A percentile compares a stretch with the other conserved stretches of the same genome.
These are phyloP conservation scores for Cyclotella atomus DNA, from an alignment of 108 stramenopile genomes.

Conservation along the genomic window DNA sequence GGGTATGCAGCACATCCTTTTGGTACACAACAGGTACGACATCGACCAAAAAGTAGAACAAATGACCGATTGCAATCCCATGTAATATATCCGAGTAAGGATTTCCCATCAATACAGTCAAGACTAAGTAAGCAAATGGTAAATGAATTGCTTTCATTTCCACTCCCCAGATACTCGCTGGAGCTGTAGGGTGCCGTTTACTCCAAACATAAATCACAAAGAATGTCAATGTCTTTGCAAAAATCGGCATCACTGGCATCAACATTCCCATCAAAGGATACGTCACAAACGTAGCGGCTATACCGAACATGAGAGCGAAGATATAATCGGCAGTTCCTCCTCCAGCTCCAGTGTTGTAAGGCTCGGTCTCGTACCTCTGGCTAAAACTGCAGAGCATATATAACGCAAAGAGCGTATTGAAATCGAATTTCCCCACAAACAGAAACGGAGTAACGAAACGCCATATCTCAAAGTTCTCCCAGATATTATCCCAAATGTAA, in stretches of 20 bases:
- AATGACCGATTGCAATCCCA: conserved; percentile 81
- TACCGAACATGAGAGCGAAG: conserved; percentile 71
- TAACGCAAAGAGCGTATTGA: conserved; percentile 71
- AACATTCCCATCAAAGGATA: conserved; percentile 60
- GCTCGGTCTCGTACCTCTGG: conserved; percentile 77
- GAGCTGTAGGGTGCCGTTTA: conserved; percentile 78
- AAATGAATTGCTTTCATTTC: conserved; percentile 80
- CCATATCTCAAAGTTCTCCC: conserved; percentile 74
- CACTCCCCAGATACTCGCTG: conserved; percentile 88
- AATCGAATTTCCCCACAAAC: conserved; percentile 73
- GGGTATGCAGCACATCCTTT: conserved; percentile 81
- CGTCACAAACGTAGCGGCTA: conserved; percentile 55
- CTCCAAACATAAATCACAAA: conserved; percentile 89
- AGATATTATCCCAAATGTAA: conserved; percentile 61
- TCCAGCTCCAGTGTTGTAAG: conserved; percentile 91
- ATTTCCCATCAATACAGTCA: conserved; percentile 80
- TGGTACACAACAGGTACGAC: conserved; percentile 87
- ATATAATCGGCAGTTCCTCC: conserved; percentile 71
- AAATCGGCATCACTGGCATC: conserved; percentile 55
- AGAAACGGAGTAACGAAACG: conserved; percentile 79
- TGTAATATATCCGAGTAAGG: conserved; percentile 66
- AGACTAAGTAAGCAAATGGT: conserved; percentile 82
- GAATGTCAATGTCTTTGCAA: conserved; percentile 73
- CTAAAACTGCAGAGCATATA: conserved; percentile 74
- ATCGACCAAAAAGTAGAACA: conserved; percentile 90